A percentile compares a stretch with the other conserved stretches of the same genome.
Conservation (phyloP, 2,329 filamentous ascomycete genomes). For the Metarhizium anisopliae region DNA sequence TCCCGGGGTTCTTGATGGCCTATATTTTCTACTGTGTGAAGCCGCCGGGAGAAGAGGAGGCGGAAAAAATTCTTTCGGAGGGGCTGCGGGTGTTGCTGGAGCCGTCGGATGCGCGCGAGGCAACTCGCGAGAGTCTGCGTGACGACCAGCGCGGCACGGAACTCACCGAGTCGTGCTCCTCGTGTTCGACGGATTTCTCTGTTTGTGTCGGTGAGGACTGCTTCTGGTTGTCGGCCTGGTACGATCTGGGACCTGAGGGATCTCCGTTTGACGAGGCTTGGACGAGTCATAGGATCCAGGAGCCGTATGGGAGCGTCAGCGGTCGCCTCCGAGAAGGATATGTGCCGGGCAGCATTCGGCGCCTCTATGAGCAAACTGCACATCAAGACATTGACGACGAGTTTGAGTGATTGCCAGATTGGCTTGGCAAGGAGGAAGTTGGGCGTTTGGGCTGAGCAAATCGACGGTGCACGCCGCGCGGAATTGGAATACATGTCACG, state of each 20-base stretch:
- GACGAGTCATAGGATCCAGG: not conserved
- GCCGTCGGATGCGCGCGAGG: too few species aligned
- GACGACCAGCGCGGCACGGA: not conserved
- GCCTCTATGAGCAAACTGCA: too few species aligned
- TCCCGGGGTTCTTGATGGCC: too few species aligned
- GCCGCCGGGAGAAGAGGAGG: too few species aligned
- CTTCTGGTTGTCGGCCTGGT: not conserved
- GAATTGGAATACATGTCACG: too few species aligned
- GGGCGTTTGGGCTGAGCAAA: too few species aligned
- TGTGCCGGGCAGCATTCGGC: not conserved
- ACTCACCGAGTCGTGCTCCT: not conserved
- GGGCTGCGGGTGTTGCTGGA: too few species aligned
- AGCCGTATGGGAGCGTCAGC: not conserved
- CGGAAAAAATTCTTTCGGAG: too few species aligned
- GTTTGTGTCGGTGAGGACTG: not conserved
- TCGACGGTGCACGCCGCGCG: too few species aligned
- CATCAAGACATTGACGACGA: not conserved
- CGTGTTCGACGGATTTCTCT: not conserved
- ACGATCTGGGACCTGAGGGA: not conserved
- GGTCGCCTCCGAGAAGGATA: not conserved
- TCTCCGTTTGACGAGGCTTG: not conserved
- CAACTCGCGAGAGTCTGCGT: not conserved
- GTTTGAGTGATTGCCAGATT: not conserved
- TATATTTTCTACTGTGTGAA: too few species aligned
- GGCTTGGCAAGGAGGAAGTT: not conserved